Evolutionary conservation across 164 flowering plant genomes (phyloP).

Genomic region (Stephania cephalantha): DNA sequence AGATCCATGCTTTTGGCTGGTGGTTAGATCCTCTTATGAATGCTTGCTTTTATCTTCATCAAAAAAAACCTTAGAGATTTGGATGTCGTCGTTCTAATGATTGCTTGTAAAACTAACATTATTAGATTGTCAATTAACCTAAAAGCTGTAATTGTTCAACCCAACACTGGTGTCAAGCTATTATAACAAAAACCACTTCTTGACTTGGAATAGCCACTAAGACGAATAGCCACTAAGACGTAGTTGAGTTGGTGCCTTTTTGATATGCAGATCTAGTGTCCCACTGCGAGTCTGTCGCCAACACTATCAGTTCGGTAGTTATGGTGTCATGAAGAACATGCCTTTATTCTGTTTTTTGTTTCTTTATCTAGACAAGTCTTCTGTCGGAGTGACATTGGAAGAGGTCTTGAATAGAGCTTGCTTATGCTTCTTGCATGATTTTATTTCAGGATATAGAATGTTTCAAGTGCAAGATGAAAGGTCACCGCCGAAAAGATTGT

Average conservation of each 20-base stretch:
- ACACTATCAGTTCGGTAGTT: not conserved
- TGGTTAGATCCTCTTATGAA: not conserved
- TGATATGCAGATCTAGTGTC: not conserved
- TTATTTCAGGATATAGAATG: conserved; percentile 57
- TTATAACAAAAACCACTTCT: not conserved
- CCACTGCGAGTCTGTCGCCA: not conserved
- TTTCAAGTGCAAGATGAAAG: conserved; percentile 69
- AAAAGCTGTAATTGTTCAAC: too few relatives aligned
- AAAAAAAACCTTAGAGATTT: not conserved
- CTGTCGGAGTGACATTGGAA: not conserved
- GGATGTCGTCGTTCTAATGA: not conserved
- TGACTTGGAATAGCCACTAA: not conserved
- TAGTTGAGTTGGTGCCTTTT: not conserved
- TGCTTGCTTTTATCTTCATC: not conserved
- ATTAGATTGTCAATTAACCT: too few relatives aligned
- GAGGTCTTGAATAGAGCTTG: not conserved
- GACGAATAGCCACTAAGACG: not conserved
- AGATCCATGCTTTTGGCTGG: too few relatives aligned
- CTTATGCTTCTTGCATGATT: not conserved
- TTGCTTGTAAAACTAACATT: not conserved
- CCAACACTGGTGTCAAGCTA: too few relatives aligned
- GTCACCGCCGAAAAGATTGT: conserved; percentile 80
- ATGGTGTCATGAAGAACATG: not conserved
- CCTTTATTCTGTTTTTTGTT: not conserved
- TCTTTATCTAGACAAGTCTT: not conserved